phyloP scores from a whole-genome alignment of 257 asterid species.

The Jasminum sambac region DNA sequence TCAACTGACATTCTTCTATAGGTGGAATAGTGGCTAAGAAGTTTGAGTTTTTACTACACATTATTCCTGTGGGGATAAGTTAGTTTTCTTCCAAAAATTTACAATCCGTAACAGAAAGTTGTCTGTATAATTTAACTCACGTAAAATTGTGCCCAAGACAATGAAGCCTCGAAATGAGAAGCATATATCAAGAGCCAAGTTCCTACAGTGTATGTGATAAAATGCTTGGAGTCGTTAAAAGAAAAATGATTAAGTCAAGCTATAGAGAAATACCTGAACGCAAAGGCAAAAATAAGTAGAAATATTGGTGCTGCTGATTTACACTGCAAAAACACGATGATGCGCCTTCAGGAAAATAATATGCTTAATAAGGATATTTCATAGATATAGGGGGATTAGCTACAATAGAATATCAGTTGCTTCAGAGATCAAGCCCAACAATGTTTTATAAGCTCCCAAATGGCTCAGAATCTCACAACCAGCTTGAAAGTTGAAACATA shows the following conservation, averaged over 20 bases:
- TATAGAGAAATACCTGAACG: constrained; percentile 76
- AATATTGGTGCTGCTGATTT: constrained; percentile 99
- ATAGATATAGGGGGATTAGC: constrained; percentile 13
- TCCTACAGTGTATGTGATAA: neutral
- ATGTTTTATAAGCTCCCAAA: neutral
- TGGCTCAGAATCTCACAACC: neutral
- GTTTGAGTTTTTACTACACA: neutral
- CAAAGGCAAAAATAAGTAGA: constrained; percentile 95
- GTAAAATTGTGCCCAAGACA: neutral
- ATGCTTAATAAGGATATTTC: constrained; percentile 6
- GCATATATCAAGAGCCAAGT: neutral
- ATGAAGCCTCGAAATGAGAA: neutral
- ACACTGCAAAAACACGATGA: constrained; percentile 62
- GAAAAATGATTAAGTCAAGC: constrained; percentile 20
- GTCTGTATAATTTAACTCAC: neutral
- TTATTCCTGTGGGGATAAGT: neutral
- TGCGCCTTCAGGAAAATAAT: constrained; percentile 10
- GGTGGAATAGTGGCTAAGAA: neutral
- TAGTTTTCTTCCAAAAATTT: neutral
- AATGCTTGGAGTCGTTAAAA: constrained; percentile 7
- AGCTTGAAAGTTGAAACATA: constrained; percentile 8
- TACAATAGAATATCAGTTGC: constrained; percentile 6
- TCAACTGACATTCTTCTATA: neutral
- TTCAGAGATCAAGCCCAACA: constrained; percentile 13
- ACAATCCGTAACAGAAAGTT: neutral